phyloP scores from a whole-genome alignment of 768 basidiomycete genomes.

The Favolaschia claudopus region DNA sequence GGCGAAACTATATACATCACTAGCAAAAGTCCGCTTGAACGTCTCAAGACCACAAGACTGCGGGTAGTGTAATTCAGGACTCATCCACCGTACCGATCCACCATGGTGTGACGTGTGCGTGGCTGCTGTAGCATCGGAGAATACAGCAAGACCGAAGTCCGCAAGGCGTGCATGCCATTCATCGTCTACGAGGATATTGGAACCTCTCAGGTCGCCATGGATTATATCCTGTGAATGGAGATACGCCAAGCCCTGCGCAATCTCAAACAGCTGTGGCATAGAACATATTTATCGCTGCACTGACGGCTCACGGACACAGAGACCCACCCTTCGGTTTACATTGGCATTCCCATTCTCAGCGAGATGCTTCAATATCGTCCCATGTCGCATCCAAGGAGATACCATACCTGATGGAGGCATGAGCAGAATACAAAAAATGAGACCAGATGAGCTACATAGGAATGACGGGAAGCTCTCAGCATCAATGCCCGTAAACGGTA shows the following conservation, averaged over 20 bases:
- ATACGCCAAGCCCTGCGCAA: constrained; percentile 41
- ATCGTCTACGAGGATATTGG: constrained; percentile 34
- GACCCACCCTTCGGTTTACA: constrained; percentile 35
- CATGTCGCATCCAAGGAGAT: constrained; percentile 45
- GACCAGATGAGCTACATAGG: no score
- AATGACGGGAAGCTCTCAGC: constrained; percentile 30
- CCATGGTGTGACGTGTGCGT: constrained; percentile 27
- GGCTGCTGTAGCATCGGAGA: constrained; percentile 31
- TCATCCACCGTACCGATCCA: constrained; percentile 36
- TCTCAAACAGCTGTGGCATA: constrained; percentile 38
- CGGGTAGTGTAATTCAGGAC: constrained; percentile 33
- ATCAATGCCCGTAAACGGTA: constrained; percentile 49
- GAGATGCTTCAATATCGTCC: constrained; percentile 30
- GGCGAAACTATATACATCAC: constrained; percentile 34
- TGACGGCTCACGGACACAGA: neutral
- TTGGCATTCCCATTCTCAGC: constrained; percentile 41
- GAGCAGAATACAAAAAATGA: no score
- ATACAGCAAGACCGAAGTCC: constrained; percentile 36
- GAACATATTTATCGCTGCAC: neutral
- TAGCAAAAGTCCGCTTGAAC: constrained; percentile 28
- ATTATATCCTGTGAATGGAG: constrained; percentile 44
- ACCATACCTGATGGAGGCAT: no score
- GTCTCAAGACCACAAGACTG: constrained; percentile 24
- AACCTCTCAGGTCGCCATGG: constrained; percentile 55
- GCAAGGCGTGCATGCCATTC: constrained; percentile 32